Base-by-base conservation (phyloP, 139 green algal genomes). In the Chlorella sp. region DNA sequence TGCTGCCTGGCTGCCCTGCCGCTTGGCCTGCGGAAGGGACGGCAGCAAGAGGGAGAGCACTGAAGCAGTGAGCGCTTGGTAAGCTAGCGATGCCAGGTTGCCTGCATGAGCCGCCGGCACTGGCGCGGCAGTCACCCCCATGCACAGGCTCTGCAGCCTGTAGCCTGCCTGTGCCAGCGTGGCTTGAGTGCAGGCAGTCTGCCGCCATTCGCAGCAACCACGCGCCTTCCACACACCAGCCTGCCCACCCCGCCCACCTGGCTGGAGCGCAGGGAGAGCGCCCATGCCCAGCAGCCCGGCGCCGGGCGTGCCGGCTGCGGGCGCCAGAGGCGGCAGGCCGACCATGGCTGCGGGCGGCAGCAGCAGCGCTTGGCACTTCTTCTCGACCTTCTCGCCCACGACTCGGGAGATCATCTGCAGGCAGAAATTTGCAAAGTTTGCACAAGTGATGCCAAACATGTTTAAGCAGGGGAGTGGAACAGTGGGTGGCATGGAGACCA, bases 391-490 rank as follows among this genome's bases (percentile, higher is more conserved):
- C 8, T 86, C 81, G 6, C 72, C 46, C 26, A 86, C 58, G 40
- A 81, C 81, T 13, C 81, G 70, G 7, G 20, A 75, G 34, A 81
- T 76, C 81, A 85, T 85, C 81, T 85, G 81, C 76, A 28, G 17
- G 13, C 1, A 46, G 68, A 11, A n/a, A n/a, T n/a, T n/a, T n/a
- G n/a, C n/a, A n/a, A n/a, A n/a, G n/a, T n/a, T n/a, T n/a, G n/a
- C n/a, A n/a, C n/a, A n/a, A n/a, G n/a, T n/a, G n/a, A n/a, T n/a
- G n/a, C n/a, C n/a, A n/a, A n/a, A n/a, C n/a, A n/a, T n/a, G n/a
- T n/a, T n/a, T n/a, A n/a, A n/a, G n/a, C n/a, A n/a, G n/a, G n/a
- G n/a, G n/a, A n/a, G n/a, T n/a, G n/a, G n/a, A n/a, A n/a, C n/a
- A n/a, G n/a, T n/a, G n/a, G n/a, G n/a, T n/a, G n/a, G n/a, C n/a